These are phyloP conservation scores for Cornus suecica DNA, from an alignment of 148 eudicot genomes.

Conservation along the genomic window DNA sequence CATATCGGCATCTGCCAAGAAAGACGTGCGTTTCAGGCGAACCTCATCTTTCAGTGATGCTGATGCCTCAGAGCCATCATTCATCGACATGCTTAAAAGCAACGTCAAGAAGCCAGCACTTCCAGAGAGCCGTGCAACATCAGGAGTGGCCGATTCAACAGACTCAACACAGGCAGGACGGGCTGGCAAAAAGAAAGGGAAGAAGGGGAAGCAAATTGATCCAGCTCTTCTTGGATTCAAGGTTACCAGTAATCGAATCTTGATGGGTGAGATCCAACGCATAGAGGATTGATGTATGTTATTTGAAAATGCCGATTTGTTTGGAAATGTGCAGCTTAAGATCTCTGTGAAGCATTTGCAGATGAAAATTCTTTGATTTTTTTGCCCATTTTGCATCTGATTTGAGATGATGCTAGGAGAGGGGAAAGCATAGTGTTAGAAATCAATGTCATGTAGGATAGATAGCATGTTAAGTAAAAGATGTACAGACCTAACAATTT, in stretches of 20 bases:
- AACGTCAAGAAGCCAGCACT: constrained; percentile 52
- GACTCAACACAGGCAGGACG: constrained; percentile 51
- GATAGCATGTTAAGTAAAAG: not conserved
- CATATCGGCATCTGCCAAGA: constrained; percentile 32
- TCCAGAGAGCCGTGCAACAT: constrained; percentile 25
- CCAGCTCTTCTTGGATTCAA: constrained; percentile 89
- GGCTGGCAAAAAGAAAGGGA: constrained; percentile 79
- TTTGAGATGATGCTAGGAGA: not conserved
- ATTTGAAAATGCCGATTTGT: not conserved
- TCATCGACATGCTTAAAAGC: constrained; percentile 63
- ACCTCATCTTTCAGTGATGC: constrained; percentile 72
- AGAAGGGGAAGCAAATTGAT: constrained; percentile 86
- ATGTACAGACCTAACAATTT: not conserved
- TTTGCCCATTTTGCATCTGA: not conserved
- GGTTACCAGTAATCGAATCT: constrained; percentile 85
- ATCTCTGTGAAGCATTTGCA: not conserved
- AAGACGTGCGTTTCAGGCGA: constrained; percentile 64
- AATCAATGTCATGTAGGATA: not conserved
- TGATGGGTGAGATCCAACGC: constrained; percentile 96
- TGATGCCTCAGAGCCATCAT: constrained; percentile 75
- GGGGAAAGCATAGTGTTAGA: not conserved
- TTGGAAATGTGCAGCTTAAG: not conserved
- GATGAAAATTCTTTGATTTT: not conserved
- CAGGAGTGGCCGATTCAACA: constrained; percentile 28
- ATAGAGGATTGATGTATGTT: constrained; percentile 48